Base-by-base conservation (phyloP, 306 rosid species). In the Begonia peltatifolia region DNA sequence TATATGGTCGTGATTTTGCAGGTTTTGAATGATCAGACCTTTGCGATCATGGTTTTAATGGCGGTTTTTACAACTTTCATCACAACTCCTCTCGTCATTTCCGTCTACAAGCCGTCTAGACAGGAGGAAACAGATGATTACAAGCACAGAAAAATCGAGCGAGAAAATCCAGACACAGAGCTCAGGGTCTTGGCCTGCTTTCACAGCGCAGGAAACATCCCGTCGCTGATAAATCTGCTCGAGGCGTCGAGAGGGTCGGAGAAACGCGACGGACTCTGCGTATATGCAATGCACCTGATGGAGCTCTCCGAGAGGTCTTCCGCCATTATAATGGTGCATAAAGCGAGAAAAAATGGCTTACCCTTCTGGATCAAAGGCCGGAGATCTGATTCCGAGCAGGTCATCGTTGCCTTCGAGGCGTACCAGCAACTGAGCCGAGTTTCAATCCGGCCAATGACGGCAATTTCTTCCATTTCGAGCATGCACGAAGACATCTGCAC, bases 1-100 rank as follows among this genome's bases (percentile, higher is more conserved):
- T 63, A 41, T 44, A 42, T 23, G 15, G 54, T 43, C 58, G 50
- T 50, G 23, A 48, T 67, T 61, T 23, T 74, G 65, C 84, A 84
- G 96, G 96, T 88, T 49, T 74, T 88, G 73, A 84, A 84, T 74
- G 95, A 88, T 61, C 84, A 88, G 60, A 88, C 95, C 18, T 88
- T 88, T 66, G 93, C 95, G 20, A 77, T 88, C 30, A 82, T 88
- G 95, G 78, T 88, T 67, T 77, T 88, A 10, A 88, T 88, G 96
- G 96, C 96, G 41, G 65, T 88, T 52, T 71, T 88, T 54, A 88
- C 95, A 10, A 88, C 96, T 50, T 81, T 84, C 67, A 66, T 84
- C 20, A 88, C 96, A 44, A 84, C 96, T 2, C 96, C 96, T 42
- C 48, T 84, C 49, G 88, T 88, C 56, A 60, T 61, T 36, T 66